These are phyloP conservation scores for Ceratobasidium sp. DNA, from an alignment of 1,284 basidiomycete species.

Conservation along the genomic window DNA sequence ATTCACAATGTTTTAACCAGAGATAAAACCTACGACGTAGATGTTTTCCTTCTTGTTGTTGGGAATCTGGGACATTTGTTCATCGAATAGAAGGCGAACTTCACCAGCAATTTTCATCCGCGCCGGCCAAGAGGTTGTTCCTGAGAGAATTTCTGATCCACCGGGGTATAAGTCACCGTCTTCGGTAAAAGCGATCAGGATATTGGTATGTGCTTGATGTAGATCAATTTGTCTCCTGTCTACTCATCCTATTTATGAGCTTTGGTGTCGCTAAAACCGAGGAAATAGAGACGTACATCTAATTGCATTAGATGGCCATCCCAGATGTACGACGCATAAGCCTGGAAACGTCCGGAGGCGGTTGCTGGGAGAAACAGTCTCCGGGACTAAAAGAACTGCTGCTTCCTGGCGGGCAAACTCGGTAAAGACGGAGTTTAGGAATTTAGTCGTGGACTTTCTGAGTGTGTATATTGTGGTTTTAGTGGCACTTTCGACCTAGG, in stretches of 20 bases:
- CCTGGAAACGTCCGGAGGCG: not conserved
- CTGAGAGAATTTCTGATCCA: not conserved
- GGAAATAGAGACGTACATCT: conserved; percentile 15
- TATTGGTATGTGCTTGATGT: conserved; percentile 4
- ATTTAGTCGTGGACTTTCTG: not conserved
- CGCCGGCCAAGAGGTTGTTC: conserved; percentile 16
- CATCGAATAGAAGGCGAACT: not conserved
- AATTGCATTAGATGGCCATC: conserved; percentile 3
- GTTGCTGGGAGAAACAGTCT: not conserved
- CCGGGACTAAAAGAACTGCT: conserved; percentile 8
- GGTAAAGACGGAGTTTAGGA: not conserved
- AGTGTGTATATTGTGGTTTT: not conserved
- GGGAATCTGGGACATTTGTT: not conserved
- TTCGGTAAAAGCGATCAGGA: conserved; percentile 5
- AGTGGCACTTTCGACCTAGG: conserved; percentile 14
- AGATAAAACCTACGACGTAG: conserved; percentile 25
- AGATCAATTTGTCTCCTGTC: not conserved
- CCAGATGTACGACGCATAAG: conserved; percentile 24
- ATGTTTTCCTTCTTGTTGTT: not conserved
- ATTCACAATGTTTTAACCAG: too few species aligned
- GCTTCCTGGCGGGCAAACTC: not conserved
- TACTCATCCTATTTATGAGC: not conserved
- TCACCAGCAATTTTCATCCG: not conserved
- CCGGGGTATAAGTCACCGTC: conserved; percentile 8
- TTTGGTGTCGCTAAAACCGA: not conserved